Evolutionary conservation across 257 asterid species (phyloP).

Genomic region (Solanum etuberosum): DNA sequence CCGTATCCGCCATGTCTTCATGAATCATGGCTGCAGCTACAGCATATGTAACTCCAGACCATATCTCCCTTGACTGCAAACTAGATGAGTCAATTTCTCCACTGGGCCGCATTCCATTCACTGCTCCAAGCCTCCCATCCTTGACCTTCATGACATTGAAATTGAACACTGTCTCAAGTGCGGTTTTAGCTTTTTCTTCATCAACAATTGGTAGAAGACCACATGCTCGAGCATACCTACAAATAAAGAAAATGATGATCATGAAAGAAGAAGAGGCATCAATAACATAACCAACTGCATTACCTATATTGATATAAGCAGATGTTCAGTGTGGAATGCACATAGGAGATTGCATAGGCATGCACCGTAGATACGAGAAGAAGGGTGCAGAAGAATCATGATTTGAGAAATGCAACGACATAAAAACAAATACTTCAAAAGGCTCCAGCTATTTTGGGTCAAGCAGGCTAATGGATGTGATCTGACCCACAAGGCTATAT

Average conservation of each 20-base stretch:
- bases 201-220: constrained; percentile 78
- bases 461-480: not conserved
- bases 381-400: not conserved
- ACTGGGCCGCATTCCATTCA: constrained; percentile 83
- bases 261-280: not conserved
- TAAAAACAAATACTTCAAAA: not conserved
- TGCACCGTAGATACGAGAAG: not conserved
- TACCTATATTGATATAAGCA: not conserved
- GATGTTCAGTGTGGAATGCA: not conserved
- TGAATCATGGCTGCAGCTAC: constrained; percentile 94
- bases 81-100: constrained; percentile 70
- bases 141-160: constrained; percentile 80
- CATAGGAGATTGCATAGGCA: not conserved
- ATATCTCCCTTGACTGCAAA: constrained; percentile 90
- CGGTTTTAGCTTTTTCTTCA: constrained; percentile 61
- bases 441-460: not conserved
- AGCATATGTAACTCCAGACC: constrained; percentile 92
- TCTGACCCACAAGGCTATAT: not conserved
- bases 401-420: not conserved
- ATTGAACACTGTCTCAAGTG: constrained; percentile 60
- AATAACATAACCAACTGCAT: not conserved
- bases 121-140: constrained; percentile 76
- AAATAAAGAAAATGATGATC: not conserved
- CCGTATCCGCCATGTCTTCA: constrained; percentile 65
- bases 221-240: constrained; percentile 92